A percentile compares a stretch with the other conserved stretches of the same genome.
Conservation (phyloP, 2,329 filamentous ascomycete genomes). For the Daldinia eschscholtzii region DNA sequence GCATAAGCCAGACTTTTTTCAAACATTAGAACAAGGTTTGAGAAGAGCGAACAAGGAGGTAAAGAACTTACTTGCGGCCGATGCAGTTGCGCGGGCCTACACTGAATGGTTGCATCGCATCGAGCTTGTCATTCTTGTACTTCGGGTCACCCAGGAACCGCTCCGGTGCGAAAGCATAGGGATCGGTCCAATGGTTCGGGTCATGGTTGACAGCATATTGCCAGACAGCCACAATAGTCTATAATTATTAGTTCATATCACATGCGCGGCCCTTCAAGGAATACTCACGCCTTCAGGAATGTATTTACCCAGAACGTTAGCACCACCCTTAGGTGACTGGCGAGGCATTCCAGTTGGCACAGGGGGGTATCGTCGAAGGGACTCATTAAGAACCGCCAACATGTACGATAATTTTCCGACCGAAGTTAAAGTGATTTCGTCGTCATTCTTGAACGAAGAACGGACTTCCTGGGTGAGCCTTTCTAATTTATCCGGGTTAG, state of each 20-base stretch:
- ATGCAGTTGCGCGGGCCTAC: constrained; percentile 64
- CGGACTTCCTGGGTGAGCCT: constrained; percentile 57
- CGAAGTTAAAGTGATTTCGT: constrained; percentile 55
- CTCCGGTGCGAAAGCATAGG: constrained; percentile 62
- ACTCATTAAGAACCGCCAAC: constrained; percentile 57
- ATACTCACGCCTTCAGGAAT: constrained; percentile 41
- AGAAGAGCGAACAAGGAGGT: background rate
- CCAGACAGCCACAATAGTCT: constrained; percentile 59
- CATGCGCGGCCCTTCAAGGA: background rate
- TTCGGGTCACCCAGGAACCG: constrained; percentile 58
- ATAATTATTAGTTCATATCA: constrained; percentile 12
- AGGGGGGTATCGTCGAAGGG: constrained; percentile 57
- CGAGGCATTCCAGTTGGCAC: constrained; percentile 41
- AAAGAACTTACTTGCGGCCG: constrained; percentile 60
- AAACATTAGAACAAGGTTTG: constrained; percentile 22
- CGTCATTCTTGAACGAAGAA: constrained; percentile 51
- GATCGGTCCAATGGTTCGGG: constrained; percentile 58
- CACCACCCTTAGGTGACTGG: constrained; percentile 36
- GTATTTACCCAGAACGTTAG: constrained; percentile 38
- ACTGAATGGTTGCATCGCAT: constrained; percentile 62
- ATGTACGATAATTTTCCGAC: constrained; percentile 55
- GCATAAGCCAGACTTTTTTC: constrained; percentile 60
- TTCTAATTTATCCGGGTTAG: constrained; percentile 47
- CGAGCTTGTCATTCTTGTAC: constrained; percentile 58
- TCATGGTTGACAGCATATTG: constrained; percentile 60